phyloP scores from a whole-genome alignment of 2,329 filamentous ascomycete species.

The Alternaria conjuncta region DNA sequence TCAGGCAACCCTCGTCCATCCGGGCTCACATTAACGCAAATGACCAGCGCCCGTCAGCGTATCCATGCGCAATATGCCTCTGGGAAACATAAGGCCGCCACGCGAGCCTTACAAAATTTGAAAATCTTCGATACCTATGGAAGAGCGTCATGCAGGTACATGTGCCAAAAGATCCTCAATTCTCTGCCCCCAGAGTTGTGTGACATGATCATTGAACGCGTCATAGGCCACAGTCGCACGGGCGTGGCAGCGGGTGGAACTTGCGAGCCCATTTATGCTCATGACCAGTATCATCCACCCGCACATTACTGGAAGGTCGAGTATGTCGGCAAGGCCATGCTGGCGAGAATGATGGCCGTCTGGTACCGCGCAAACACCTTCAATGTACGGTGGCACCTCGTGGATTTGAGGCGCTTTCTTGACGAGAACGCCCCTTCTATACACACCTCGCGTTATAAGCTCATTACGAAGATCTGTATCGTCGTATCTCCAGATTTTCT shows the following conservation, averaged over 20 bases:
- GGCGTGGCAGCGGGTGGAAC: neutral
- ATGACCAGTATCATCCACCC: fast-evolving
- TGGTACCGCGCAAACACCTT: neutral
- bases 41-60: neutral
- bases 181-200: neutral
- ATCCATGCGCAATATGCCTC: neutral
- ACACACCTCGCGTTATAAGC: neutral
- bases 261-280: neutral
- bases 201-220: neutral
- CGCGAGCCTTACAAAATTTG: neutral
- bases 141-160: neutral
- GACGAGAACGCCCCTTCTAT: neutral
- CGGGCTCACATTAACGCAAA: neutral
- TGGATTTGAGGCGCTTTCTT: neutral
- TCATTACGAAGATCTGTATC: neutral
- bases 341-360: neutral
- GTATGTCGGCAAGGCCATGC: neutral
- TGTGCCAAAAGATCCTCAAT: neutral
- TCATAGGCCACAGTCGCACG: neutral
- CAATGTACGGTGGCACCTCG: neutral
- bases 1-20: neutral
- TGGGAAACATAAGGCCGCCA: neutral
- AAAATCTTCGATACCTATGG: neutral
- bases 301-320: neutral
- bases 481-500: neutral